phyloP scores from a whole-genome alignment of 345 rosid species.

The Nasturtium officinale region DNA sequence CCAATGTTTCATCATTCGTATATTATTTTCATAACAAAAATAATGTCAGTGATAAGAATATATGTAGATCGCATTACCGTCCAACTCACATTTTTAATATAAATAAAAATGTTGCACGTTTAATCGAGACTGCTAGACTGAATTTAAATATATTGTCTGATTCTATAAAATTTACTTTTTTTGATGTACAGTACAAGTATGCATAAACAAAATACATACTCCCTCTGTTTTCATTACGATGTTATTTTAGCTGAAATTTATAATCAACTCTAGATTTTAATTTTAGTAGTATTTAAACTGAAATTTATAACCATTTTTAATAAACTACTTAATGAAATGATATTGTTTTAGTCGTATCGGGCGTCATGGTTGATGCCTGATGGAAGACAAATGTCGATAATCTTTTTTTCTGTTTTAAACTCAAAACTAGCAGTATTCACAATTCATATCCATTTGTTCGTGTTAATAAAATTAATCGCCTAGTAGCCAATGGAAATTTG shows the following conservation, averaged over 20 bases:
- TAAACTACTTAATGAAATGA: background rate
- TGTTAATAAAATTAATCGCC: background rate
- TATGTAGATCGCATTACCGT: conserved; percentile 46
- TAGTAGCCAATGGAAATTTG: background rate
- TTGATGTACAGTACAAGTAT: conserved; percentile 29
- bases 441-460: background rate
- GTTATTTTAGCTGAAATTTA: background rate
- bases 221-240: background rate
- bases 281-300: too few relatives aligned
- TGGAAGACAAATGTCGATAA: background rate
- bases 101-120: conserved; percentile 37
- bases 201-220: conserved; percentile 15
- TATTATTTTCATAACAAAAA: conserved; percentile 24
- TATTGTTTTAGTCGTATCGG: conserved; percentile 4
- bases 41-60: conserved; percentile 42
- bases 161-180: conserved; percentile 13
- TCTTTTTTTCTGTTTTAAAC: too few relatives aligned
- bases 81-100: conserved; percentile 35
- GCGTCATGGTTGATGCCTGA: background rate
- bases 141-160: conserved; percentile 23
- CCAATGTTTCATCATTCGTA: conserved; percentile 38
- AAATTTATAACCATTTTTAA: too few relatives aligned
- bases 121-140: conserved; percentile 2
- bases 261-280: too few relatives aligned
- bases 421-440: background rate